These are phyloP conservation scores for Pythium scleroteichum DNA, from an alignment of 352 stramenopile genomes.

Conservation along the genomic window DNA sequence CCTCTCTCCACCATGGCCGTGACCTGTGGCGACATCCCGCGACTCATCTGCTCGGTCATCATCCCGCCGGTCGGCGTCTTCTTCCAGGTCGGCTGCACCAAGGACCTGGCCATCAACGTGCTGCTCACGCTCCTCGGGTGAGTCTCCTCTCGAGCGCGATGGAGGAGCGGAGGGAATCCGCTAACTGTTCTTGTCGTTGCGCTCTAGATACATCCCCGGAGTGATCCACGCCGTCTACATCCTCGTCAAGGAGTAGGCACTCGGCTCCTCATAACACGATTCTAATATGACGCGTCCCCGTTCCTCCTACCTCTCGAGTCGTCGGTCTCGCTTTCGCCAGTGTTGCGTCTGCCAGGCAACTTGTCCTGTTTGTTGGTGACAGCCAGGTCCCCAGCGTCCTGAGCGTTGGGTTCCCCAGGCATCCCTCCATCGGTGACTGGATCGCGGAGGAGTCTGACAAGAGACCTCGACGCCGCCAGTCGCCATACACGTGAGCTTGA, in stretches of 20 bases:
- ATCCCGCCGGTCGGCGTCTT: constrained; percentile 59
- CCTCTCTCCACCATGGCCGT: constrained; percentile 40
- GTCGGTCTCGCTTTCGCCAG: no score
- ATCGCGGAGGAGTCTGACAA: no score
- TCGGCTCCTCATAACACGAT: no score
- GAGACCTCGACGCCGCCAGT: no score
- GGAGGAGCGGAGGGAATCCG: not conserved
- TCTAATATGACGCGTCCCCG: no score
- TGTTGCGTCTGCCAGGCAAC: no score
- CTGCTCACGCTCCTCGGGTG: constrained; percentile 66
- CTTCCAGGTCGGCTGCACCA: constrained; percentile 64
- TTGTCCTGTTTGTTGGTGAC: no score
- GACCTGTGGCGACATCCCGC: constrained; percentile 69
- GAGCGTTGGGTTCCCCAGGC: no score
- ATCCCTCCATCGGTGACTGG: no score
- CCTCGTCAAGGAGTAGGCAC: constrained; percentile 58
- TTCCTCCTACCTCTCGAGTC: no score
- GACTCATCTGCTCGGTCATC: constrained; percentile 69
- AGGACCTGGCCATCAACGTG: constrained; percentile 67
- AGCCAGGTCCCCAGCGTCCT: no score
- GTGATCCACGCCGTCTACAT: constrained; percentile 75
- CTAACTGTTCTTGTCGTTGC: not conserved
- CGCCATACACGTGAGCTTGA: no score
- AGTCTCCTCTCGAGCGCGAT: constrained; percentile 11
- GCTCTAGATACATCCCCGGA: constrained; percentile 54